Percentiles rank a stretch among this genome's conserved stretches.
These are phyloP conservation scores for Ganoderma sinense DNA, from an alignment of 1,284 basidiomycete species.

Conservation along the genomic window DNA sequence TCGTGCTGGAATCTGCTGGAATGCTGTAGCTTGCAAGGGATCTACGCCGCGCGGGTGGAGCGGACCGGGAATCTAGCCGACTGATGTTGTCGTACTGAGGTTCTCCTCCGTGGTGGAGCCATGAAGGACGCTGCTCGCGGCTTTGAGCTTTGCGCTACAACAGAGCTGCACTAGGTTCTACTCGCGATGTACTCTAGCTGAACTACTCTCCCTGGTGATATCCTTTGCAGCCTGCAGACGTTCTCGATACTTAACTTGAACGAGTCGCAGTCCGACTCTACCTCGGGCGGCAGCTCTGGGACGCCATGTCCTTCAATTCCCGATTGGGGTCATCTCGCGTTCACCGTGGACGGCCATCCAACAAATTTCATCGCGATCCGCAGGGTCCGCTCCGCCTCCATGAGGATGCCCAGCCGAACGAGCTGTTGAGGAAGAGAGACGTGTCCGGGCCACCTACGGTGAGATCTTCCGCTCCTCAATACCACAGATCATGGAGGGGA, in stretches of 20 bases:
- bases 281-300: background rate
- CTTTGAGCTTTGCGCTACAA: no score
- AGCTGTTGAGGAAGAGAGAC: constrained; percentile 15
- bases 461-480: constrained; percentile 16
- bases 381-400: background rate
- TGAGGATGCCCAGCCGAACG: constrained; percentile 28
- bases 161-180: no score
- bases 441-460: constrained; percentile 16
- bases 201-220: background rate
- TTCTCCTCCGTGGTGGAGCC: no score
- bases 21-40: no score
- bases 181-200: background rate
- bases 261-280: background rate
- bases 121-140: no score
- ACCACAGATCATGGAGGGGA: constrained; percentile 1
- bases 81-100: no score
- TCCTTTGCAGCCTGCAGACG: background rate
- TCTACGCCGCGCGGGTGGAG: no score
- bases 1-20: no score
- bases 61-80: no score
- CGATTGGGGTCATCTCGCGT: constrained; percentile 12
- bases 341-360: constrained; percentile 12
- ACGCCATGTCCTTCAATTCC: constrained; percentile 23
- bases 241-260: no score
- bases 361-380: constrained; percentile 6